Base-by-base conservation (phyloP, 139 green algal species). In the Tetratostichococcus sp. region DNA sequence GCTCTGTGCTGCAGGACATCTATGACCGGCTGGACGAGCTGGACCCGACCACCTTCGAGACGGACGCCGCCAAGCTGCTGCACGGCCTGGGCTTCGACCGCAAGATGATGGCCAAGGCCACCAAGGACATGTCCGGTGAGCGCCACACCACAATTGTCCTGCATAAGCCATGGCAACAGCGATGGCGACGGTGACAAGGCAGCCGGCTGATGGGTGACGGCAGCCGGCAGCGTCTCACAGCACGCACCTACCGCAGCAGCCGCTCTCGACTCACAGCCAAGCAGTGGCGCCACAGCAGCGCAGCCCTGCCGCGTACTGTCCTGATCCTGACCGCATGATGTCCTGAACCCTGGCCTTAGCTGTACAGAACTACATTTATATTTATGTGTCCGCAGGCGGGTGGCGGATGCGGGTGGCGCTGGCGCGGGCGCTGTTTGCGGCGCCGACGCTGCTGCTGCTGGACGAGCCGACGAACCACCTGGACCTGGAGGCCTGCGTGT, bases 21-120 rank as follows among this genome's bases (percentile, higher is more conserved):
- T 88, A 87, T 66, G 83, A 90, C 25, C 78, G 87, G 11, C 79
- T 93, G 32, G 88, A 93, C 25, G 88, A 90, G 77, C 75, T 93
- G 71, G 88, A 93, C 76, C 80, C 83, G 32, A 74, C 79, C 77
- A 91, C 79, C 28, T 89, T 89, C 78, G 85, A 89, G 82, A 77
- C 71, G 66, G 59, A 43, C 42, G 88, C 88, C 1, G 82, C 83
- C 22, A 80, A 86, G 76, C 82, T 96, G 70, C 82, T 96, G 69
- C 83, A 91, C 70, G 91, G 91, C 17, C 85, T 96, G 35, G 89
- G 90, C 73, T 96, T 96, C 79, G 76, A 66, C 30, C 77, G 81
- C 34, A 71, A 83, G 71, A 94, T 93, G 89, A 84, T 84, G 75
- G 70, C 74, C 2, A 70, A 71, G 67, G 42, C 26, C 17, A 85